Evolutionary conservation across 352 stramenopile genomes (phyloP), one percentile per base, ranked within the genome.

Genomic region (Pythium coloratum): DNA sequence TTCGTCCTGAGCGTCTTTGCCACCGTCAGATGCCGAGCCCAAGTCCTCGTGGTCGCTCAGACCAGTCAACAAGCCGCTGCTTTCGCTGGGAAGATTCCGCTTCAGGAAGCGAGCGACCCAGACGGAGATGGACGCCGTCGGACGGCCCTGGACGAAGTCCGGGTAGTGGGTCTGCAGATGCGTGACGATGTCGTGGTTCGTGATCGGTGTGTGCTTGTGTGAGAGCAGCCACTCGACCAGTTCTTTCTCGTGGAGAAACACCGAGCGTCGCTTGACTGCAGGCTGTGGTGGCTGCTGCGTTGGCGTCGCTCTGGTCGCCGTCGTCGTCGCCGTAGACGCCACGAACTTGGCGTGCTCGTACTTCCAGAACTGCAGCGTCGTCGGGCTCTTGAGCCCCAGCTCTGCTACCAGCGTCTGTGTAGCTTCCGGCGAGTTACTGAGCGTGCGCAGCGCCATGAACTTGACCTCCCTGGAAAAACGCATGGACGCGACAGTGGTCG

Each of bases 101-200:
- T 91, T 90, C 10, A 92, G 64, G 38, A 92, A 90, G 8, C 84
- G 71, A 32, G 74, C 58, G 24, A 80, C 78, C 84, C 84, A 92
- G 36, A 87, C 73, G 49, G 86, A 89, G 20, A 92, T 63, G 2
- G 82, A 82, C 12, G 79, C 81, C 7, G 72, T 59, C 9, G 70
- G 87, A 44, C 87, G 86, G 20, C 81, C 77, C 2, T 76, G 70
- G 6, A 79, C 82, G 63, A 90, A 92, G 8, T 67, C 64, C 20
- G 84, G 84, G 56, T 90, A 91, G 34, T 68, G 32, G 7, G 76
- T 60, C 44, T 81, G 51, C 32, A 92, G 60, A 62, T 92, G 80
- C 42, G 72, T 75, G 28, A 90, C 70, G 24, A 92, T 79, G 66
- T 92, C 80, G 33, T 90, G 81, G 46, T 74, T 78, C 8, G 80